Conservation (phyloP, 257 asterid species). For the Jacaranda mimosifolia region DNA sequence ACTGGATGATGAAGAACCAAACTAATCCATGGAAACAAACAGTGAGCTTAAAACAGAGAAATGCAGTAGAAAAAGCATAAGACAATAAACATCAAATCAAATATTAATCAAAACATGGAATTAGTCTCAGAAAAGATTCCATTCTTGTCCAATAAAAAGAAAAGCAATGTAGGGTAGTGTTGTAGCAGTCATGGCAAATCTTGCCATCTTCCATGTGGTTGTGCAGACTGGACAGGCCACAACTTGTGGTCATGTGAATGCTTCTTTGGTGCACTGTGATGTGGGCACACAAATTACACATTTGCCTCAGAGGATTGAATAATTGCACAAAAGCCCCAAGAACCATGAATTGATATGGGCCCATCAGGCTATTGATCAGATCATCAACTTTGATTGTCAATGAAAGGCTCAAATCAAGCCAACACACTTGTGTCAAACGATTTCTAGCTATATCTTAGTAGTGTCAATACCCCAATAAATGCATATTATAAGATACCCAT, state of each 20-base stretch:
- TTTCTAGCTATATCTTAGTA: too few species aligned
- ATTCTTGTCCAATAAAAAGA: not conserved
- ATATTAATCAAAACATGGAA: too few species aligned
- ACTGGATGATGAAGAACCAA: not conserved
- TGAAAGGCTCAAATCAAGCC: too few species aligned
- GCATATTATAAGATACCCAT: too few species aligned
- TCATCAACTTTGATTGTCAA: too few species aligned
- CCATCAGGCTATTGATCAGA: too few species aligned
- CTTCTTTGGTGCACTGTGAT: constrained; percentile 39
- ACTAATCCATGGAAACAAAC: not conserved
- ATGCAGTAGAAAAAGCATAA: not conserved
- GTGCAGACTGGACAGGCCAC: constrained; percentile 40
- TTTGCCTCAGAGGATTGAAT: too few species aligned
- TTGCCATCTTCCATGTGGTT: constrained; percentile 25
- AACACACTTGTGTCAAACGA: too few species aligned
- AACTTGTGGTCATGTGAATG: constrained; percentile 49
- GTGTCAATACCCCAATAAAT: too few species aligned
- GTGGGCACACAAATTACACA: not conserved
- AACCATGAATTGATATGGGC: too few species aligned
- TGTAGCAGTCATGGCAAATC: constrained; percentile 19
- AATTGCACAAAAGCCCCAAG: too few species aligned
- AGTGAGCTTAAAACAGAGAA: not conserved
- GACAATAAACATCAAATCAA: not conserved
- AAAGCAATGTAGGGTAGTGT: constrained; percentile 37
- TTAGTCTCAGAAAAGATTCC: not conserved